phyloP scores from a whole-genome alignment of 2,329 filamentous ascomycete genomes.

The Pleoardoris graminearum region DNA sequence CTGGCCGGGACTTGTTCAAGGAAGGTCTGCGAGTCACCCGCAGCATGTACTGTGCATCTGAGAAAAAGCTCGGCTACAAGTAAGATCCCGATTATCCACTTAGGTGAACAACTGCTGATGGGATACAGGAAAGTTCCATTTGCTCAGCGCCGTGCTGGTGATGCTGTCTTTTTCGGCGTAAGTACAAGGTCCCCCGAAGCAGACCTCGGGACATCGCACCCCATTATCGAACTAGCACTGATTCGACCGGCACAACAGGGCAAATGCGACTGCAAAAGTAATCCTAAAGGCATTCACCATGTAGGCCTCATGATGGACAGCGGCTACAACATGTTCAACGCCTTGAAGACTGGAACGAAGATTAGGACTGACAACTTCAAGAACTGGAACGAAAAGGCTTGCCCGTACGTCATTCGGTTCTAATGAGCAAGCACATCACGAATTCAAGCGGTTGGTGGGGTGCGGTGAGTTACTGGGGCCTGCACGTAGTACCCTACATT shows the following conservation, averaged over 20 bases:
- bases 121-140: conserved; percentile 24
- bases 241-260: not conserved
- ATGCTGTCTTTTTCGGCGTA: conserved; percentile 20
- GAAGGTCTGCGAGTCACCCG: conserved; percentile 27
- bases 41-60: conserved; percentile 28
- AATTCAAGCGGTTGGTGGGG: too few species aligned
- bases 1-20: conserved; percentile 24
- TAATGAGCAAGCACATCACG: not conserved
- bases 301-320: conserved; percentile 28
- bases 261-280: conserved; percentile 22
- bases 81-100: conserved; percentile 2
- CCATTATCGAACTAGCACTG: not conserved
- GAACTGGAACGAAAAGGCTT: conserved; percentile 24
- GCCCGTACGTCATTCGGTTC: conserved; percentile 26
- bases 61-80: conserved; percentile 27
- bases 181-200: not conserved
- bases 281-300: conserved; percentile 25
- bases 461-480: too few species aligned
- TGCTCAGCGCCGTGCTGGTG: conserved; percentile 23
- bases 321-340: conserved; percentile 26
- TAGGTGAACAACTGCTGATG: not conserved
- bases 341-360: conserved; percentile 27
- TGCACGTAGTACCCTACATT: too few species aligned
- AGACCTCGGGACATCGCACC: not conserved
- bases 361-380: conserved; percentile 27